Evolutionary conservation across 768 basidiomycete species (phyloP).

Genomic region (Sporobolomyces pararoseus): DNA sequence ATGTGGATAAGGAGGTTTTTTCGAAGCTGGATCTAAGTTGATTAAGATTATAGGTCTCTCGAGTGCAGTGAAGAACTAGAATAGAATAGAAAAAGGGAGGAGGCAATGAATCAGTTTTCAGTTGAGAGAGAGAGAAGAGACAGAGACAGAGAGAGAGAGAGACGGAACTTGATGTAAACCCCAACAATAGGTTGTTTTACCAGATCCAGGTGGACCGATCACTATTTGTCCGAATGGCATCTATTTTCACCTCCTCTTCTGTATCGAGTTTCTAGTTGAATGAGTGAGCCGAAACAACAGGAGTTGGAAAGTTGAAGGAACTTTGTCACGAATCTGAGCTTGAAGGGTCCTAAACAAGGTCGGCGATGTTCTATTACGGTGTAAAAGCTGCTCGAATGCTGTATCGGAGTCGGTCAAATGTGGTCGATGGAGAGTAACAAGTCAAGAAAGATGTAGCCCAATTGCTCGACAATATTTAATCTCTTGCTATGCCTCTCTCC

Average conservation of each 20-base stretch:
- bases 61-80: slow-evolving; percentile 72
- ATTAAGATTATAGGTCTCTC: slow-evolving; percentile 80
- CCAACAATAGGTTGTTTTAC: slow-evolving; percentile 54
- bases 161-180: slow-evolving; percentile 52
- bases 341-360: too few species aligned
- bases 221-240: slow-evolving; percentile 47
- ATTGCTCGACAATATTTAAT: background rate
- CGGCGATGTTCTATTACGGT: too few species aligned
- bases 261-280: too few species aligned
- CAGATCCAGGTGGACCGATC: slow-evolving; percentile 52
- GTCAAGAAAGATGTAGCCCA: too few species aligned
- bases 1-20: slow-evolving; percentile 83
- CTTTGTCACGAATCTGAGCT: too few species aligned
- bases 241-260: too few species aligned
- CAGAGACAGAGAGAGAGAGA: background rate
- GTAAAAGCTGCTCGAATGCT: too few species aligned
- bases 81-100: background rate
- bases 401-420: too few species aligned
- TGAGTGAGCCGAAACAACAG: too few species aligned
- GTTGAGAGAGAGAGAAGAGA: background rate
- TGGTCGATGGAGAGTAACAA: too few species aligned
- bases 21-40: slow-evolving; percentile 94
- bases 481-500: too few species aligned
- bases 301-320: too few species aligned
- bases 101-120: background rate